Percentiles rank a stretch among this genome's conserved stretches.
These are phyloP conservation scores for Penicillium sp. DNA, from an alignment of 2,329 filamentous ascomycete genomes.

Conservation along the genomic window DNA sequence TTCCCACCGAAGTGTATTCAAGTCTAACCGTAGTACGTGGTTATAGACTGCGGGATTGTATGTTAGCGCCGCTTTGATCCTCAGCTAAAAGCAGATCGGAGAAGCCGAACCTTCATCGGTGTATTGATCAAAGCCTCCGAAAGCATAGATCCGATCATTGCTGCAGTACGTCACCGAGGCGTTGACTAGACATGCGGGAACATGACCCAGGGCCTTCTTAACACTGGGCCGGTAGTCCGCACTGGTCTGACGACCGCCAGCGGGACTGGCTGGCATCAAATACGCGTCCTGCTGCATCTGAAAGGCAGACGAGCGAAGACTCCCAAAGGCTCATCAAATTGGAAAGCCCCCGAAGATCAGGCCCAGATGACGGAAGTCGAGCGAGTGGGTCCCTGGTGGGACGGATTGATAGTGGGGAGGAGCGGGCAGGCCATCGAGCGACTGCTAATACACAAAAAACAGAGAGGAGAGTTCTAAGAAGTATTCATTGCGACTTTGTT, in stretches of 20 bases:
- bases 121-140: constrained; percentile 97
- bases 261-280: constrained; percentile 82
- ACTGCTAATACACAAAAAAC: not conserved
- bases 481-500: not conserved
- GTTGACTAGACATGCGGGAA: constrained; percentile 92
- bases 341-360: constrained; percentile 25
- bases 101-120: constrained; percentile 69
- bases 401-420: constrained; percentile 24
- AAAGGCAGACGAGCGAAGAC: constrained; percentile 36
- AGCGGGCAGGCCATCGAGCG: constrained; percentile 30
- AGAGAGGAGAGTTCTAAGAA: not conserved
- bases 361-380: constrained; percentile 25
- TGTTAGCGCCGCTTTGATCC: constrained; percentile 9
- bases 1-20: constrained; percentile 85
- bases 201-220: constrained; percentile 68
- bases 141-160: constrained; percentile 95
- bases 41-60: constrained; percentile 67
- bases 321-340: constrained; percentile 22
- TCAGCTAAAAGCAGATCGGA: no score
- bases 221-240: constrained; percentile 80
- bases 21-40: constrained; percentile 83
- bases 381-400: constrained; percentile 33
- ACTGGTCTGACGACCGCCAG: constrained; percentile 57
- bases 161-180: constrained; percentile 98
- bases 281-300: constrained; percentile 64